Evolutionary conservation across 106 monocot genomes (phyloP).

Genomic region (Narthecium ossifragum): DNA sequence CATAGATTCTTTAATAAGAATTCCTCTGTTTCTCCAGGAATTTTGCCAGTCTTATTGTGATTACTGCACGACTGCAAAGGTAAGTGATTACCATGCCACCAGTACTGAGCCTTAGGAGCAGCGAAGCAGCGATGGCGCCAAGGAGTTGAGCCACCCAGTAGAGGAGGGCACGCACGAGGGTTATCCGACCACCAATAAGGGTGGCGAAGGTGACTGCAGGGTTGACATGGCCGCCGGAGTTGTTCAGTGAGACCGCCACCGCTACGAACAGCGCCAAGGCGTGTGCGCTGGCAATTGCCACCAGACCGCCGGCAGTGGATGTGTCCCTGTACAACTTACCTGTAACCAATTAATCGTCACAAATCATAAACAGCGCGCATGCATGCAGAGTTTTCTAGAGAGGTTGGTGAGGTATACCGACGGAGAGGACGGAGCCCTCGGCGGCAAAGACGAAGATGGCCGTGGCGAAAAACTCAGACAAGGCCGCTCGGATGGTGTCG

Average conservation of each 20-base stretch:
- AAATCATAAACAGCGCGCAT: background rate
- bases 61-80: too few relatives aligned
- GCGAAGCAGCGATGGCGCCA: slow-evolving; percentile 26
- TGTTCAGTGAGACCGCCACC: slow-evolving; percentile 13
- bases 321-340: slow-evolving; percentile 16
- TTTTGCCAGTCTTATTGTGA: too few relatives aligned
- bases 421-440: slow-evolving; percentile 21
- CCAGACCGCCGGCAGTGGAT: slow-evolving; percentile 4
- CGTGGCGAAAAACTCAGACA: slow-evolving; percentile 25
- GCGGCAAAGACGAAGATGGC: slow-evolving; percentile 31
- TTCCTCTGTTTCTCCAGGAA: too few relatives aligned
- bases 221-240: slow-evolving; percentile 27
- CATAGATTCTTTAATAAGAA: too few relatives aligned
- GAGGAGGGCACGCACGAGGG: slow-evolving; percentile 15
- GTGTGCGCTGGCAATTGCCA: slow-evolving; percentile 17
- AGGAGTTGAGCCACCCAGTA: slow-evolving; percentile 31
- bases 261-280: slow-evolving; percentile 17
- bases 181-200: slow-evolving; percentile 20
- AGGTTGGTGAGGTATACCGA: slow-evolving; percentile 3
- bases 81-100: slow-evolving; percentile 29
- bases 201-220: slow-evolving; percentile 25
- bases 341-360: background rate
- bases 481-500: slow-evolving; percentile 21
- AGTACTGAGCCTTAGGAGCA: slow-evolving; percentile 24
- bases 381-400: too few relatives aligned